These are phyloP conservation scores for Malus hybrid DNA, from an alignment of 331 rosid species.

Conservation along the genomic window DNA sequence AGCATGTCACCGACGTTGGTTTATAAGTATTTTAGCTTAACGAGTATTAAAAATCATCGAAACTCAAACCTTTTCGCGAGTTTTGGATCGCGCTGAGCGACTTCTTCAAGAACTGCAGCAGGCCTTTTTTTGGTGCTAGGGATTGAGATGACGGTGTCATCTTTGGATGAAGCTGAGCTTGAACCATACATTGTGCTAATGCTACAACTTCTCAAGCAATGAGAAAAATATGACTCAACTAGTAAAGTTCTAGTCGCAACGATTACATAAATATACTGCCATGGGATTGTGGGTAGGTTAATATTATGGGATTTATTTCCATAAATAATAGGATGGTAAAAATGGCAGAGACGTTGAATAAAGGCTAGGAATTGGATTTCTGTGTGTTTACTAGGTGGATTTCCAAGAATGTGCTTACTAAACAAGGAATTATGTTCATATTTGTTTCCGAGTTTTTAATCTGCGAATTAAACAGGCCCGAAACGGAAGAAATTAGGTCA, in stretches of 20 bases:
- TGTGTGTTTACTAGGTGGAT: not conserved
- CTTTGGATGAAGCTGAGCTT: not conserved
- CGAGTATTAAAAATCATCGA: not conserved
- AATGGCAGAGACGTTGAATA: not conserved
- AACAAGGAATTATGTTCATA: not conserved
- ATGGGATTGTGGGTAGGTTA: not conserved
- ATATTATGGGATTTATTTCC: not conserved
- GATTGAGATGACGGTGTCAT: not conserved
- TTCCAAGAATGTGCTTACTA: not conserved
- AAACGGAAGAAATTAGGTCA: not conserved
- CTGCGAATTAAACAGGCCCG: not conserved
- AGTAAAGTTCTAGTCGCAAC: not conserved
- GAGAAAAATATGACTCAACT: not conserved
- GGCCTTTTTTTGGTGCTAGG: not conserved
- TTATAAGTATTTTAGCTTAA: not conserved
- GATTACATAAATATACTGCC: not conserved
- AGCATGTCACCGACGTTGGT: not conserved
- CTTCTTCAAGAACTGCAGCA: not conserved
- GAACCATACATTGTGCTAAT: not conserved
- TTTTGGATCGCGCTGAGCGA: not conserved
- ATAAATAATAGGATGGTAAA: not conserved
- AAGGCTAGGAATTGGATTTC: not conserved
- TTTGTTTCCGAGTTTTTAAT: not conserved
- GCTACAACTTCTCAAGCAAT: not conserved
- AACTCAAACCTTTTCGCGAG: not conserved